Evolutionary conservation across 176 grass and related monocot genomes (phyloP).

Genomic region (Triticum turgidum): DNA sequence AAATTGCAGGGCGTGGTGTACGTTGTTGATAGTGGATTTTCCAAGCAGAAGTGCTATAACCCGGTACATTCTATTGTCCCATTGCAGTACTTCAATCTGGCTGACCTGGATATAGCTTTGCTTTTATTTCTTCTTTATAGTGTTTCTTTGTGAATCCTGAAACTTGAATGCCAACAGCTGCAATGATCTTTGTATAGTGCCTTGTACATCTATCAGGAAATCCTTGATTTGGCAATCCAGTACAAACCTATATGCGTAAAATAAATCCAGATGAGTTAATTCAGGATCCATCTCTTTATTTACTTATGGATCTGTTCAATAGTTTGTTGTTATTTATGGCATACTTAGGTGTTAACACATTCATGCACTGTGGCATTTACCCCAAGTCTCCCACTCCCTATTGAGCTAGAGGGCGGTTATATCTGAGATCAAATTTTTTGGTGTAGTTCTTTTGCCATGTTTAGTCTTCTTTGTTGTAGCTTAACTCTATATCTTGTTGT

Average conservation of each 20-base stretch:
- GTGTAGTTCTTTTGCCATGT: not conserved
- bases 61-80: slow-evolving; percentile 54
- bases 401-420: not conserved
- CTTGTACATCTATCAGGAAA: not conserved
- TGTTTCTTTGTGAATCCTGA: not conserved
- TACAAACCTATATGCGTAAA: slow-evolving; percentile 6
- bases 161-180: not conserved
- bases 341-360: not conserved
- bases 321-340: not conserved
- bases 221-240: not conserved
- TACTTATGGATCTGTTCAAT: no score
- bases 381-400: not conserved
- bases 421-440: not conserved
- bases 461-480: not conserved
- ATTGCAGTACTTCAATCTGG: slow-evolving; percentile 6
- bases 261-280: slow-evolving; percentile 8
- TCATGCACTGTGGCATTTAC: not conserved
- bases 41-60: slow-evolving; percentile 98
- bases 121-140: not conserved
- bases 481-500: slow-evolving; percentile 3
- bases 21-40: slow-evolving; percentile 96
- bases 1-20: slow-evolving; percentile 71
- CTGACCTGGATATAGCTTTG: slow-evolving; percentile 10
- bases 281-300: not conserved
- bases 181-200: slow-evolving; percentile 16